Conservation (phyloP, 768 basidiomycete genomes). For the Leccinum broughii region DNA sequence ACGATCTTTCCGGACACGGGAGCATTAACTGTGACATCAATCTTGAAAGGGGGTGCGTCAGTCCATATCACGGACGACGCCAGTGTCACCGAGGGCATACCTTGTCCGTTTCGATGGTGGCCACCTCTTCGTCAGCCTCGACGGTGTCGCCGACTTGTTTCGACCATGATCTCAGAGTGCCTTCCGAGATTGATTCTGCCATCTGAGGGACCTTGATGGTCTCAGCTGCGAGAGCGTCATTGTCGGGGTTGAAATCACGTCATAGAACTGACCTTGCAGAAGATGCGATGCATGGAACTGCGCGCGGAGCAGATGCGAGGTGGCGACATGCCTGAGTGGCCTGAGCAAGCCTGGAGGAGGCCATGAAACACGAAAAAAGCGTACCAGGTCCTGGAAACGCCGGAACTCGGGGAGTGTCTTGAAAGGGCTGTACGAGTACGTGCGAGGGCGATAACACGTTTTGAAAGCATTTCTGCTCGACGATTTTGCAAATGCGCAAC, state of each 20-base stretch:
- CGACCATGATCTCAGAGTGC: conserved; percentile 91
- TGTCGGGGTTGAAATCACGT: conserved; percentile 14
- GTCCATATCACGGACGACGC: not conserved
- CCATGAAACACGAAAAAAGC: conserved; percentile 15
- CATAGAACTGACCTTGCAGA: conserved; percentile 56
- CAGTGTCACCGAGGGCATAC: conserved; percentile 37
- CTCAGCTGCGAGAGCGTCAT: conserved; percentile 54
- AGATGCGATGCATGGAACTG: conserved; percentile 72
- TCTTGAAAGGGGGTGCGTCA: conserved; percentile 47
- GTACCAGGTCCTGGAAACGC: conserved; percentile 51
- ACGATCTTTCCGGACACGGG: conserved; percentile 85
- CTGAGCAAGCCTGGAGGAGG: conserved; percentile 6
- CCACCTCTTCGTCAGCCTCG: conserved; percentile 91
- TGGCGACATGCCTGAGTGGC: conserved; percentile 44
- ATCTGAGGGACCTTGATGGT: conserved; percentile 95
- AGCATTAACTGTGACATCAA: conserved; percentile 96
- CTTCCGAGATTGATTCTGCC: conserved; percentile 98
- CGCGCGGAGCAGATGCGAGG: conserved; percentile 49
- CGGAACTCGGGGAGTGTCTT: conserved; percentile 31
- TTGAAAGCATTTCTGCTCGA: conserved; percentile 58
- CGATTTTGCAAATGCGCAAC: not conserved
- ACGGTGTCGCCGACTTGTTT: conserved; percentile 94
- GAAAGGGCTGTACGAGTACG: conserved; percentile 55
- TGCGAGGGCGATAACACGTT: conserved; percentile 65
- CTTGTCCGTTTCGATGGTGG: conserved; percentile 99